phyloP scores from a whole-genome alignment of 2,329 filamentous ascomycete genomes.

The Sclerotiophoma versabilis region DNA sequence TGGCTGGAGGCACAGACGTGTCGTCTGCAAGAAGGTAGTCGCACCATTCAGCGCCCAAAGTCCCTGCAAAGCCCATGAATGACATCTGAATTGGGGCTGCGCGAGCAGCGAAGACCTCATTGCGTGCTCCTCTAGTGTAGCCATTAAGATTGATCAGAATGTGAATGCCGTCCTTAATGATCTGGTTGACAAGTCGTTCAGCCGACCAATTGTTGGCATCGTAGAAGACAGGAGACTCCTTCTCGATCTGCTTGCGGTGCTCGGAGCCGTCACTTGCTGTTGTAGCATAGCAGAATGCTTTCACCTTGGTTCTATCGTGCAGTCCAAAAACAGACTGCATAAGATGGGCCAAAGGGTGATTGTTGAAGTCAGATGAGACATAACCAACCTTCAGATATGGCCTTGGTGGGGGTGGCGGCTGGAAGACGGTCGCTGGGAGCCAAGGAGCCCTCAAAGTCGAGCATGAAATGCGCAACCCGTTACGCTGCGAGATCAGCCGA shows the following conservation, averaged over 20 bases:
- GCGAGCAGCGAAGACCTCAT: constrained; percentile 94
- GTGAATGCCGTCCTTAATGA: constrained; percentile 86
- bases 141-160: constrained; percentile 98
- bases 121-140: constrained; percentile 94
- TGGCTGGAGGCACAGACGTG: constrained; percentile 82
- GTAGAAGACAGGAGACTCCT: constrained; percentile 86
- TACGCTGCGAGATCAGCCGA: constrained; percentile 91
- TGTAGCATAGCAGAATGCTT: constrained; percentile 94
- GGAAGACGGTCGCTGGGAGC: constrained; percentile 81
- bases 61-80: constrained; percentile 98
- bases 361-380: constrained; percentile 98
- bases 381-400: constrained; percentile 93
- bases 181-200: constrained; percentile 84
- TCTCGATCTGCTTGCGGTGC: constrained; percentile 91
- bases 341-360: constrained; percentile 92
- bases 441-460: constrained; percentile 87
- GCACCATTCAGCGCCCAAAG: constrained; percentile 96
- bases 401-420: constrained; percentile 81
- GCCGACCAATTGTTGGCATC: constrained; percentile 88
- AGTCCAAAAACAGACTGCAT: constrained; percentile 99
- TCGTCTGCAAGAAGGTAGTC: constrained; percentile 94
- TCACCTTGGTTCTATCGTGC: constrained; percentile 75
- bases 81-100: constrained; percentile 98
- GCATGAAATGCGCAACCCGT: constrained; percentile 89
- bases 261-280: constrained; percentile 87